Evolutionary conservation across 176 grass and related monocot species (phyloP), one percentile per base, ranked within the genome.

Genomic region (Phoenix roebelenii): DNA sequence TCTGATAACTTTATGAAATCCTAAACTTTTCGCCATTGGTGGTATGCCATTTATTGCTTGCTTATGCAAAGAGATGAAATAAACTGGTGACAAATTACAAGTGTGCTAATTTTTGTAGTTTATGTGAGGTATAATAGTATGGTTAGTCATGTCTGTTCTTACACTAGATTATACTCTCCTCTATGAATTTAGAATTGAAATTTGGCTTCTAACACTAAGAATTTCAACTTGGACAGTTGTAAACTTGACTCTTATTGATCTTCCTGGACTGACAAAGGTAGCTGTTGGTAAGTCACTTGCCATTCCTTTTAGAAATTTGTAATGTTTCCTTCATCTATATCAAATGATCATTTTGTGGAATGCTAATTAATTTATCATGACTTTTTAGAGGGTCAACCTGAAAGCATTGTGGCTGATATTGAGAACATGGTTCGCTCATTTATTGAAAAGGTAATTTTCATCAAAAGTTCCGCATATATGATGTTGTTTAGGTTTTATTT

Each of bases 371-470:
- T 17, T 64, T 64, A 35, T 26, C 39, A 35, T 26, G 29, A 28
- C 20, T 80, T 67, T 70, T 1, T 53, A 98, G 94, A 98, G 23
- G 94, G 94, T 61, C 94, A 98, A 68, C 54, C 88, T 14, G 94
- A 98, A 0, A 86, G 71, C 58, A 73, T 89, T 68, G 88, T 93
- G 56, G 67, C 77, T 61, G 94, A 98, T 74, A 98, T 98, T 59
- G 94, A 98, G 61, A 92, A 77, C 58, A 98, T 98, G 94, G 94
- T 98, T 67, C 94, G 94, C 3, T 22, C 85, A 22, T 98, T 53
- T 61, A 98, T 98, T 22, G 94, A 98, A 67, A 98, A 98, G 94
- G 94, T 98, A 89, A 16, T 65, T 22, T 76, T 65, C 0, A 12
- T 28, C 18, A 28, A n/a, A 4, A 30, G 5, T 60, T 39, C 32